Percentiles rank a stretch among this genome's conserved stretches.
Conservation (phyloP, 106 monocot genomes). For the Posidonia australis region DNA sequence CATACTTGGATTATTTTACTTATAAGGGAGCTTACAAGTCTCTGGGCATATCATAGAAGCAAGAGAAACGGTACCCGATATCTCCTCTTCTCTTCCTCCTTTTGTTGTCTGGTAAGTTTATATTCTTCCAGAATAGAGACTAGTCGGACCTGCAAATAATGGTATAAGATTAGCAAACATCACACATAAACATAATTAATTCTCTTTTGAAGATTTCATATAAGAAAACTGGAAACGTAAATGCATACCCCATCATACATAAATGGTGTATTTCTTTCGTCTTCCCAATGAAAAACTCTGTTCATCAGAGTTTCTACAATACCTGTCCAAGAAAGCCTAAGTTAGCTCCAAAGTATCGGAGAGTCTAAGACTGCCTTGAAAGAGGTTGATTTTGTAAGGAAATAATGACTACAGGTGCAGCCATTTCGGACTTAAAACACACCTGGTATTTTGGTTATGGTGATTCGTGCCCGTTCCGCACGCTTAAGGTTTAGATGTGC, state of each 20-base stretch:
- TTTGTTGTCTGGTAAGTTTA: constrained; percentile 55
- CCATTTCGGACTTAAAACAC: not conserved
- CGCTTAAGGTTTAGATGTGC: constrained; percentile 72
- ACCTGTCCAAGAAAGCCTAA: constrained; percentile 20
- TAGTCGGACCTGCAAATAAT: constrained; percentile 51
- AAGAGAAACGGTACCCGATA: constrained; percentile 38
- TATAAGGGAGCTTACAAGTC: not conserved
- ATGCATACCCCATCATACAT: constrained; percentile 94
- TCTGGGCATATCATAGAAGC: constrained; percentile 20
- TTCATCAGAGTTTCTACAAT: constrained; percentile 73
- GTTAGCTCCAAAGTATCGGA: too few relatives aligned
- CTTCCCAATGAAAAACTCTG: constrained; percentile 76
- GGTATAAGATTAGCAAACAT: not conserved
- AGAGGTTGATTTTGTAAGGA: not conserved
- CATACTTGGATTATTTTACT: not conserved
- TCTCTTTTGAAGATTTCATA: not conserved
- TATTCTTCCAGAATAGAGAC: constrained; percentile 81
- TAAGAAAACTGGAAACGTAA: not conserved
- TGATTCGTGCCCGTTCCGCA: constrained; percentile 76
- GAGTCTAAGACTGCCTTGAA: not conserved
- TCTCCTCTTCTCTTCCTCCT: constrained; percentile 74
- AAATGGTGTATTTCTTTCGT: constrained; percentile 56
- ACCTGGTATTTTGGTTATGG: constrained; percentile 76
- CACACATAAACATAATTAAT: not conserved
- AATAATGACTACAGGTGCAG: not conserved